Percentiles rank a stretch among this genome's conserved stretches.
phyloP scores from a whole-genome alignment of 2,329 filamentous ascomycete species.

The Trichoderma gracile region DNA sequence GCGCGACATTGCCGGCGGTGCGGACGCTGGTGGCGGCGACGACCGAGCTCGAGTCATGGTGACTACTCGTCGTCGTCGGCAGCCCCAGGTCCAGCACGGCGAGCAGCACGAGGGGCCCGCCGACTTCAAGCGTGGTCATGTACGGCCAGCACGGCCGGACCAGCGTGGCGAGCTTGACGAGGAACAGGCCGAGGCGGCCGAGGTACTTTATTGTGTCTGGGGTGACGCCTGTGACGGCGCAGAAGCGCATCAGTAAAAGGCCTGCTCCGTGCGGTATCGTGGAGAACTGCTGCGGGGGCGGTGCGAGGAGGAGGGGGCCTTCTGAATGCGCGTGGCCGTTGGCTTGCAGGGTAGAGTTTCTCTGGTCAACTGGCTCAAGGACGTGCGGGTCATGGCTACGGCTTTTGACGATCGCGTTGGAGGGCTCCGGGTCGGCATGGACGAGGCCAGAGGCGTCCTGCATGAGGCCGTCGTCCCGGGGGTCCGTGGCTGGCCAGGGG shows the following conservation, averaged over 20 bases:
- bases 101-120: slow-evolving; percentile 66
- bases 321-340: slow-evolving; percentile 26
- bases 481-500: slow-evolving; percentile 1
- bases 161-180: slow-evolving; percentile 67
- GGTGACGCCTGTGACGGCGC: slow-evolving; percentile 33
- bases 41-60: neutral
- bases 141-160: slow-evolving; percentile 71
- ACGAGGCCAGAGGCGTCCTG: slow-evolving; percentile 1
- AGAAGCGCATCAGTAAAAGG: slow-evolving; percentile 40
- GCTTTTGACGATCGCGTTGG: slow-evolving; percentile 22
- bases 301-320: slow-evolving; percentile 53
- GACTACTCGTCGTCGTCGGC: slow-evolving; percentile 29
- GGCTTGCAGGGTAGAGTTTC: neutral
- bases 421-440: neutral
- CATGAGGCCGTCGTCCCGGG: neutral
- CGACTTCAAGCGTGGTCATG: slow-evolving; percentile 62
- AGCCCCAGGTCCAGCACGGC: slow-evolving; percentile 66
- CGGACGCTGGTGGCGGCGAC: too few species aligned
- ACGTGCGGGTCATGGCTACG: slow-evolving; percentile 13
- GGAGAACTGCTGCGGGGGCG: slow-evolving; percentile 42
- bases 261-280: slow-evolving; percentile 38
- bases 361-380: slow-evolving; percentile 8
- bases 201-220: slow-evolving; percentile 38
- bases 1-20: too few species aligned
- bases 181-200: slow-evolving; percentile 62